Conservation (phyloP, 2,329 filamentous ascomycete species). For the Penicillium sp. region DNA sequence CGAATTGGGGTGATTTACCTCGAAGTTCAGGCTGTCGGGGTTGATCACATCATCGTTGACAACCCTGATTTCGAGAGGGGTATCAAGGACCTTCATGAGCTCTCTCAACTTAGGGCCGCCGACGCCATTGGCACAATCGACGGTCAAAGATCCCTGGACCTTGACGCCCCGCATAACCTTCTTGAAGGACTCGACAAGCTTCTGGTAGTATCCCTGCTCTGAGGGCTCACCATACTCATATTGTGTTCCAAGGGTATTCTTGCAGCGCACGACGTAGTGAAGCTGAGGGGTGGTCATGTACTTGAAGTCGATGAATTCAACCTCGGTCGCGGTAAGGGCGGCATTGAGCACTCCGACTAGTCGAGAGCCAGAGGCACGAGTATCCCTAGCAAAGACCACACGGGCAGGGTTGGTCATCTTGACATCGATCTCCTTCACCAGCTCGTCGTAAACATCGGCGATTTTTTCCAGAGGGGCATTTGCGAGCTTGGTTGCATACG, state of each 20-base stretch:
- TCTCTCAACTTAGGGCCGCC: slow-evolving; percentile 89
- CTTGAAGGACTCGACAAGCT: slow-evolving; percentile 83
- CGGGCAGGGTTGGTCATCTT: slow-evolving; percentile 71
- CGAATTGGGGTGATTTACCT: slow-evolving; percentile 59
- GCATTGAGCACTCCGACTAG: slow-evolving; percentile 79
- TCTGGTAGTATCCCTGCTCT: slow-evolving; percentile 93
- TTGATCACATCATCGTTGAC: slow-evolving; percentile 93
- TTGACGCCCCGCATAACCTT: slow-evolving; percentile 78
- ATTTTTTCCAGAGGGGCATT: slow-evolving; percentile 81
- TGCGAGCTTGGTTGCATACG: slow-evolving; percentile 83
- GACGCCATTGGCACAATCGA: slow-evolving; percentile 97
- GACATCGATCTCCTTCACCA: slow-evolving; percentile 77
- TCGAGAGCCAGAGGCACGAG: slow-evolving; percentile 84
- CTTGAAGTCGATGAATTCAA: slow-evolving; percentile 81
- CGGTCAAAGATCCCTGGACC: slow-evolving; percentile 73
- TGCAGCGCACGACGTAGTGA: slow-evolving; percentile 92
- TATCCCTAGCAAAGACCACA: slow-evolving; percentile 90
- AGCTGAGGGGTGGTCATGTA: slow-evolving; percentile 96
- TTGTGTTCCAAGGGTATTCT: slow-evolving; percentile 88
- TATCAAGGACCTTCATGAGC: slow-evolving; percentile 80
- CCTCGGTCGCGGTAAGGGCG: slow-evolving; percentile 75
- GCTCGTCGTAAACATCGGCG: slow-evolving; percentile 73
- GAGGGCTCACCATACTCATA: slow-evolving; percentile 87
- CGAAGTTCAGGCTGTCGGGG: slow-evolving; percentile 84
- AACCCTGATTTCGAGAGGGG: slow-evolving; percentile 78